Evolutionary conservation across 2,329 filamentous ascomycete genomes (phyloP).

Genomic region (Aspergillus sp.): DNA sequence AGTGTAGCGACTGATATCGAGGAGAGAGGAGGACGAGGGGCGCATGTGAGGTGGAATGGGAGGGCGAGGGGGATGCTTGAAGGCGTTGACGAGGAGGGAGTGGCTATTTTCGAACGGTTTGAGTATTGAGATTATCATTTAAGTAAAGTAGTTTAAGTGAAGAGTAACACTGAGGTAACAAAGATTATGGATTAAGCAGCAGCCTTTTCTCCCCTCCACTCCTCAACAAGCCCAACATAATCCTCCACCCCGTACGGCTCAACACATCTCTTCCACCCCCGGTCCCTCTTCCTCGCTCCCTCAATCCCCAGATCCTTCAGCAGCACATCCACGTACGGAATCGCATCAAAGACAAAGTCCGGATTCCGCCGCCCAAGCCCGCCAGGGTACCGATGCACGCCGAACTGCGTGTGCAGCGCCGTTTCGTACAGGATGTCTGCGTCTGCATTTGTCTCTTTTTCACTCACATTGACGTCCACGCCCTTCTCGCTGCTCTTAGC

Average conservation of each 20-base stretch:
- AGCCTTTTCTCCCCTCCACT: slow-evolving; percentile 32
- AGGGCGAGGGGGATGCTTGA: slow-evolving; percentile 13
- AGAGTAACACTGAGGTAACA: no score
- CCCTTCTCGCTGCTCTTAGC: background rate
- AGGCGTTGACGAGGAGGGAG: slow-evolving; percentile 13
- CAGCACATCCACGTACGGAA: slow-evolving; percentile 72
- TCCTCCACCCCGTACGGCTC: slow-evolving; percentile 42
- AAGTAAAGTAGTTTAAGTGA: no score
- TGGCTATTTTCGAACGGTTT: slow-evolving; percentile 28
- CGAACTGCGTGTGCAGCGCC: slow-evolving; percentile 66
- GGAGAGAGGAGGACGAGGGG: slow-evolving; percentile 13
- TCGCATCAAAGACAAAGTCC: slow-evolving; percentile 73
- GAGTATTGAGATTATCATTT: background rate
- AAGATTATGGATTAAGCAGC: background rate
- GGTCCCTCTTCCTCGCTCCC: slow-evolving; percentile 36
- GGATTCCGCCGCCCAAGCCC: slow-evolving; percentile 58
- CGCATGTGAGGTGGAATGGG: slow-evolving; percentile 26
- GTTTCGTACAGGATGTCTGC: slow-evolving; percentile 53
- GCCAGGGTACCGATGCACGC: slow-evolving; percentile 62
- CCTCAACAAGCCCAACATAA: slow-evolving; percentile 43
- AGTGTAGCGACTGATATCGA: slow-evolving; percentile 12
- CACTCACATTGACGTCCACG: no score
- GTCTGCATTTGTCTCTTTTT: background rate
- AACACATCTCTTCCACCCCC: slow-evolving; percentile 31
- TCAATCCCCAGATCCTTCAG: slow-evolving; percentile 64